Evolutionary conservation across 1,139 yeast genomes (phyloP).

Genomic region (Zygoascus hellenicus): DNA sequence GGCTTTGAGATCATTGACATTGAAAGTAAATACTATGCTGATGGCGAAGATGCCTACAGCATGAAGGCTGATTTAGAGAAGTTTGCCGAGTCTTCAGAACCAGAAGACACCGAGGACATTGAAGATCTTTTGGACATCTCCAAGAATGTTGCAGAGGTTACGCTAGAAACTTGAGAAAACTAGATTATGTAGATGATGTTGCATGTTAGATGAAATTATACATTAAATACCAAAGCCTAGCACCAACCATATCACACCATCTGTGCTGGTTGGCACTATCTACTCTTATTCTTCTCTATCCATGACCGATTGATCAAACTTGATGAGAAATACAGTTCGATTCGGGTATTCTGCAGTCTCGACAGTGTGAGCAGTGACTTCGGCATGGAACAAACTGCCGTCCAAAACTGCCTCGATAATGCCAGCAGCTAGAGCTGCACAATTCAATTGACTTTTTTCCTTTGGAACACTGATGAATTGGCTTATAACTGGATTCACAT

Average conservation of each 20-base stretch:
- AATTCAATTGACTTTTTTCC: constrained; percentile 72
- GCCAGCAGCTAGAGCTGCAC: constrained; percentile 87
- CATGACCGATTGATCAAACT: constrained; percentile 42
- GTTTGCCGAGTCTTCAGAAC: constrained; percentile 18
- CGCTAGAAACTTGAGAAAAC: neutral
- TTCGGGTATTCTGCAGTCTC: constrained; percentile 58
- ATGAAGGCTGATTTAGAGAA: constrained; percentile 48
- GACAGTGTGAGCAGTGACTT: constrained; percentile 83
- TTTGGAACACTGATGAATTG: constrained; percentile 75
- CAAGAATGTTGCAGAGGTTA: constrained; percentile 10
- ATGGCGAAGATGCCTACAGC: constrained; percentile 98
- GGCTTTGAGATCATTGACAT: constrained; percentile 72
- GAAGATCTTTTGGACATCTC: constrained; percentile 18
- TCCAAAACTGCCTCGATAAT: constrained; percentile 86
- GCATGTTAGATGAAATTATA: too few species aligned
- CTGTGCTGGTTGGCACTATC: too few species aligned
- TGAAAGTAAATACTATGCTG: constrained; percentile 86
- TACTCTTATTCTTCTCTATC: constrained; percentile 21
- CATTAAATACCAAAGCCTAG: too few species aligned
- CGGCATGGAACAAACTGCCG: constrained; percentile 71
- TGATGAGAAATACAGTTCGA: constrained; percentile 78
- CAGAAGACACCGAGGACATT: constrained; percentile 29
- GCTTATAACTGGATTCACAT: constrained; percentile 70
- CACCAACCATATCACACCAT: too few species aligned
- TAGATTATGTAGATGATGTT: too few species aligned